Evolutionary conservation across 495 filamentous ascomycete genomes (phyloP).

Genomic region (Talaromyces adpressus): DNA sequence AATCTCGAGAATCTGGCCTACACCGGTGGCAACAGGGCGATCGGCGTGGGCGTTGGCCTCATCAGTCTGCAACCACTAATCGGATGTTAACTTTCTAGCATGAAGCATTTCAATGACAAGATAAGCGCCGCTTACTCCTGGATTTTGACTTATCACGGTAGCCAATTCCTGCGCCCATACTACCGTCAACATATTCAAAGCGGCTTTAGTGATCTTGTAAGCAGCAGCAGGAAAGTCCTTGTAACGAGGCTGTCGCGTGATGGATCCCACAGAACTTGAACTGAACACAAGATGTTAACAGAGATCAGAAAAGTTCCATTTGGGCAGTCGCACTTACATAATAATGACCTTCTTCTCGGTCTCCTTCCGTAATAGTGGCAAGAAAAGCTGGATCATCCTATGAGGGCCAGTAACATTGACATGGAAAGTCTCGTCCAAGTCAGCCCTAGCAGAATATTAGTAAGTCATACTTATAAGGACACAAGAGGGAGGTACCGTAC

Average conservation of each 20-base stretch:
- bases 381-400: conserved; percentile 32
- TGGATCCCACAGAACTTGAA: conserved; percentile 38
- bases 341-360: conserved; percentile 39
- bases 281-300: conserved; percentile 2
- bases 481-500: conserved; percentile 14
- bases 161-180: conserved; percentile 37
- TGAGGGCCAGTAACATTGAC: conserved; percentile 40
- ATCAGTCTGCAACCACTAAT: conserved; percentile 45
- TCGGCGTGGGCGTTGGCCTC: conserved; percentile 36
- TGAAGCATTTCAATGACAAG: too few relatives aligned
- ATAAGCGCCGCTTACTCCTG: conserved; percentile 22
- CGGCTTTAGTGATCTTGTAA: conserved; percentile 48
- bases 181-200: conserved; percentile 41
- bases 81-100: background rate
- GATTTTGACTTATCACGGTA: conserved; percentile 31
- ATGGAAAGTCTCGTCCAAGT: conserved; percentile 29
- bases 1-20: conserved; percentile 34
- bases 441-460: conserved; percentile 14
- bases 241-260: conserved; percentile 14
- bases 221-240: conserved; percentile 22
- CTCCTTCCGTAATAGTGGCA: conserved; percentile 40
- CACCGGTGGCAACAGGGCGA: conserved; percentile 34
- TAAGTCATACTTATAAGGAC: background rate
- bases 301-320: background rate
- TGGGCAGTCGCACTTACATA: conserved; percentile 25